Conservation (phyloP, 2,329 filamentous ascomycete species). For the Cryphonectria naterciae region DNA sequence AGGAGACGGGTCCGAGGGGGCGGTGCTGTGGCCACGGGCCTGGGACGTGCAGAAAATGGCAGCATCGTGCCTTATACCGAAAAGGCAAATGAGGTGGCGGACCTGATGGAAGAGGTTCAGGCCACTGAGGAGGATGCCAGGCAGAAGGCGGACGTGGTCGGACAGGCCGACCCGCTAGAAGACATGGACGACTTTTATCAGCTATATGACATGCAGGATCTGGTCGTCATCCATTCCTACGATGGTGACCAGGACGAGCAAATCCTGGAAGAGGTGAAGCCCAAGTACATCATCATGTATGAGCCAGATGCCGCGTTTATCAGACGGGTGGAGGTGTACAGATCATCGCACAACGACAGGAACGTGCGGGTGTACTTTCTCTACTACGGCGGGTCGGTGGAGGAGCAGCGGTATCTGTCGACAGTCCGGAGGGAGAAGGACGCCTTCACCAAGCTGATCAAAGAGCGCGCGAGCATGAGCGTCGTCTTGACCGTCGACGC, state of each 20-base stretch:
- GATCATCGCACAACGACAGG: constrained; percentile 87
- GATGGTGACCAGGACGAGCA: constrained; percentile 96
- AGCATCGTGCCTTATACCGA: constrained; percentile 81
- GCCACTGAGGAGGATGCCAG: constrained; percentile 77
- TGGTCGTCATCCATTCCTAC: constrained; percentile 89
- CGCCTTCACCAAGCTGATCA: constrained; percentile 91
- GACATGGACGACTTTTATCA: constrained; percentile 93
- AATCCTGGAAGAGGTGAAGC: constrained; percentile 90
- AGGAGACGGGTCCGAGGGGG: constrained; percentile 83
- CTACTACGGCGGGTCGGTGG: constrained; percentile 92
- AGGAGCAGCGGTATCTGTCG: constrained; percentile 91
- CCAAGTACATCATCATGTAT: constrained; percentile 97
- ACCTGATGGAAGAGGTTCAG: constrained; percentile 79
- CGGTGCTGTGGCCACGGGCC: constrained; percentile 59
- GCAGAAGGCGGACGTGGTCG: constrained; percentile 74
- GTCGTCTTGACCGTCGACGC: constrained; percentile 78
- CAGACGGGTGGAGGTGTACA: constrained; percentile 90
- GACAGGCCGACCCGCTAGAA: constrained; percentile 73
- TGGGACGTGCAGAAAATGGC: constrained; percentile 71
- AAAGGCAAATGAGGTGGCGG: constrained; percentile 78
- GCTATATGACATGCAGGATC: constrained; percentile 86
- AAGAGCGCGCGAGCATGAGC: constrained; percentile 91
- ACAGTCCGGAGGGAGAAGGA: constrained; percentile 94
- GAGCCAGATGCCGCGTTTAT: constrained; percentile 96
- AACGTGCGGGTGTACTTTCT: constrained; percentile 95